A percentile compares a stretch with the other conserved stretches of the same genome.
These are phyloP conservation scores for Xylariaceae sp. DNA, from an alignment of 2,329 filamentous ascomycete genomes.

Conservation along the genomic window DNA sequence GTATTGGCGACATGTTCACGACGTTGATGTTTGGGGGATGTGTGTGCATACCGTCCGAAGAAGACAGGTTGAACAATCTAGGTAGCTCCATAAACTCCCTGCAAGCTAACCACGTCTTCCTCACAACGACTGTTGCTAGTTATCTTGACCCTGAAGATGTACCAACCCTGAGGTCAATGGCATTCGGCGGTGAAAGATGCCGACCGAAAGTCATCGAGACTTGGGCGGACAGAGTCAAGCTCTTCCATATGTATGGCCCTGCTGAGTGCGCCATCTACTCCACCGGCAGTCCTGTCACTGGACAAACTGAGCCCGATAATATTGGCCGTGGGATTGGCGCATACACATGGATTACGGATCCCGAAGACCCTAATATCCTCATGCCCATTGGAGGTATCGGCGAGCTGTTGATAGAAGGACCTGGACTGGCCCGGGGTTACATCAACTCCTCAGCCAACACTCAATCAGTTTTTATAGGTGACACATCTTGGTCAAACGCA, in stretches of 20 bases:
- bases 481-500: background rate
- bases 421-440: background rate
- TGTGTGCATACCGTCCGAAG: constrained; percentile 21
- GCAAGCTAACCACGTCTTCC: constrained; percentile 18
- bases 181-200: constrained; percentile 26
- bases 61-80: constrained; percentile 17
- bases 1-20: constrained; percentile 19
- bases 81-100: constrained; percentile 18
- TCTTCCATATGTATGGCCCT: constrained; percentile 27
- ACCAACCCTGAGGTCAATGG: constrained; percentile 23
- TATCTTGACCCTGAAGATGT: constrained; percentile 21
- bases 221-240: constrained; percentile 19
- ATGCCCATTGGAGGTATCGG: background rate
- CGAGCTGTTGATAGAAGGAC: constrained; percentile 6
- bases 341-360: background rate
- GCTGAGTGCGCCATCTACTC: constrained; percentile 21
- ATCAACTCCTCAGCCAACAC: background rate
- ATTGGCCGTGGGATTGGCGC: constrained; percentile 2
- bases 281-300: constrained; percentile 1
- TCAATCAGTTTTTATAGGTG: background rate
- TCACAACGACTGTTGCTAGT: constrained; percentile 26
- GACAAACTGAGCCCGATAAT: background rate
- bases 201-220: constrained; percentile 13
- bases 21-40: constrained; percentile 23
- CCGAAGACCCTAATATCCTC: background rate